These are phyloP conservation scores for Proliferodiscus dingleyae DNA, from an alignment of 2,329 filamentous ascomycete genomes.

Conservation along the genomic window DNA sequence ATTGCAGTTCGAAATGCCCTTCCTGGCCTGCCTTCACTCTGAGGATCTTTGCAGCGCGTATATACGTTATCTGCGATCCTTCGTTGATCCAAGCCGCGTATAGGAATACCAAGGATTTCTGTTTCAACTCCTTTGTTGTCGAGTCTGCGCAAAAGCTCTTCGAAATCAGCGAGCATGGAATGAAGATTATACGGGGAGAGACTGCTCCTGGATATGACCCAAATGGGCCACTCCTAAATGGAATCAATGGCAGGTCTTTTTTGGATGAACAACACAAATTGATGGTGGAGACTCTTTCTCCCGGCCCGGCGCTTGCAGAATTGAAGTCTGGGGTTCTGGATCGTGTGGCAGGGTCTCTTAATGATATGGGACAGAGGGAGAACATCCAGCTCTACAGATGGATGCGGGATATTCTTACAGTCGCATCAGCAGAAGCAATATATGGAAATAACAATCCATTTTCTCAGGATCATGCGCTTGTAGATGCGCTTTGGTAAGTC, in stretches of 20 bases:
- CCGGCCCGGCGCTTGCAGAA: constrained; percentile 33
- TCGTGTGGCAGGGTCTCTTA: constrained; percentile 32
- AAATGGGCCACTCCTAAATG: constrained; percentile 21
- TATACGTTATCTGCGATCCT: constrained; percentile 43
- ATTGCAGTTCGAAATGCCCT: constrained; percentile 20
- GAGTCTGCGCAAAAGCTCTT: constrained; percentile 37
- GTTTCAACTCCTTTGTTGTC: constrained; percentile 39
- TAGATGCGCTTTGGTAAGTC: constrained; percentile 36
- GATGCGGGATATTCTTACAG: constrained; percentile 37
- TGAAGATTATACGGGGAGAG: constrained; percentile 29
- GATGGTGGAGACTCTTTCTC: constrained; percentile 32
- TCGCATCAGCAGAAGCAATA: constrained; percentile 38
- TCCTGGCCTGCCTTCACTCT: constrained; percentile 38
- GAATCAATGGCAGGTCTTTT: constrained; percentile 31
- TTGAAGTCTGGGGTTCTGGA: constrained; percentile 36
- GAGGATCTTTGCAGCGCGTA: constrained; percentile 38
- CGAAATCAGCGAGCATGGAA: constrained; percentile 31
- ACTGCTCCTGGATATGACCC: constrained; percentile 25
- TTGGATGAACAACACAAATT: constrained; percentile 33
- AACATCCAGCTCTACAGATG: constrained; percentile 36
- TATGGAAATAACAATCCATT: constrained; percentile 44
- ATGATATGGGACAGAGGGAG: constrained; percentile 27
- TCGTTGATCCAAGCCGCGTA: constrained; percentile 37
- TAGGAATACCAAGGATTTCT: constrained; percentile 36
- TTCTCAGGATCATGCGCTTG: constrained; percentile 30